Base-by-base conservation (phyloP, 768 basidiomycete genomes). In the Dentipellis sp. region DNA sequence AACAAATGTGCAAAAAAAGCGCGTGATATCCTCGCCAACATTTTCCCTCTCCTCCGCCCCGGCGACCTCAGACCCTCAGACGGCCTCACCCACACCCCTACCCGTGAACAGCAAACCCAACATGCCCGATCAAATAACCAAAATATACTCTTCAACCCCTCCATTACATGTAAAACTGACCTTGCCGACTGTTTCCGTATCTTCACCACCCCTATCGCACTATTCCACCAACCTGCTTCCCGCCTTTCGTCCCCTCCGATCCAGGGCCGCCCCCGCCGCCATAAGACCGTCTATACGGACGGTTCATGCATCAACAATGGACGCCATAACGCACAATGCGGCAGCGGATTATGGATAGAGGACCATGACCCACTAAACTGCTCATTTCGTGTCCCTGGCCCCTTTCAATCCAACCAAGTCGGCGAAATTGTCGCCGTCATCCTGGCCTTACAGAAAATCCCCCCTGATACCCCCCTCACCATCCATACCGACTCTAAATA, bases 401-500 rank as follows among this genome's bases (percentile, higher is more conserved):
- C 12, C 12, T 11, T 17, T 17, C 2, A 12, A 17, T 12, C 39
- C 3, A 42, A 42, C 39, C 12, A 42, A 12, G 6, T 42, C 0
- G 69, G 54, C 0, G 66, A 68, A 47, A 42, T 64, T 9, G 47
- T 57, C 0, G 66, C 65, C 0, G 51, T 64, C 0, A 45, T 55
- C 6, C 12, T 21, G 0, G 65, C 59, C 0, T 12, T 61, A 0
- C 37, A 59, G 14, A 53, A 55, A 10, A 21, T 12, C 17, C 48
- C 48, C 12, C 39, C 50, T 2, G 38, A 60, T 34, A 10, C 16
- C 1, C 35, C 47, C 1, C 48, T 69, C 1, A 6, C 47, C 1
- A 65, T 68, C 1, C 46, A 56, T 3, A 66, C 49, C 8, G 65
- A 71, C 62, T 69, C 67, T 0, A 55, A 55, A 55, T 57, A 67